Evolutionary conservation across 108 stramenopile species (phyloP), one percentile per base, ranked within the genome.

Genomic region (Aurantiochytrium sp.): DNA sequence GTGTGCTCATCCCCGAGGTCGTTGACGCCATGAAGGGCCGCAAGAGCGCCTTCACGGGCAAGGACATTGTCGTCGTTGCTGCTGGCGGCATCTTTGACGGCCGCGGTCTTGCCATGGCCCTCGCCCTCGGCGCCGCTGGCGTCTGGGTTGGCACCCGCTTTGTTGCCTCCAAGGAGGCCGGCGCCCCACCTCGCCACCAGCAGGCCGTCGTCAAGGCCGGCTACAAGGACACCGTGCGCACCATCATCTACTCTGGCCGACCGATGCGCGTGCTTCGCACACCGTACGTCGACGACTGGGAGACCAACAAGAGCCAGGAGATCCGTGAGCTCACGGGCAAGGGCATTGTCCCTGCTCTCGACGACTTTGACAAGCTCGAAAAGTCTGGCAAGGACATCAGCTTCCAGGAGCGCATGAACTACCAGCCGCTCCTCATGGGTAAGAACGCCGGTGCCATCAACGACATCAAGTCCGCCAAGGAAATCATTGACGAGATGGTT

Each of bases 41-140:
- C 72, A 76, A 47, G 25, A 53, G 49, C 51, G 6, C 45, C 1
- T 83, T 2, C 51, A 83, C 76, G 6, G 51, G 51, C 45, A 47
- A 83, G 51, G 49, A 47, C n/a, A 53, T 89, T 23, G 19, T 35
- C 14, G 29, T 73, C 18, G 88, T 89, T 4, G 88, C 88, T 18
- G 45, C 72, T 58, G 88, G 88, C 23, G 88, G 88, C 19, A 89
- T 89, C 51, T 53, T 57, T 12, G 72, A 89, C 42, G 88, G 88
- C 16, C 71, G 88, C 18, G 47, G 72, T n/a, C 45, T 89, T n/a
- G 88, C 88, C 12, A 35, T 44, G 47, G 88, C 88, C 16, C 60
- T 89, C 29, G 60, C 88, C 72, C 60, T 89, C 35, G 88, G 88
- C 21, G 88, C 88, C 49, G 12, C 23, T 0, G 88, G 69, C 29